Evolutionary conservation across 352 stramenopile species (phyloP).

Genomic region (Globisporangium solare): DNA sequence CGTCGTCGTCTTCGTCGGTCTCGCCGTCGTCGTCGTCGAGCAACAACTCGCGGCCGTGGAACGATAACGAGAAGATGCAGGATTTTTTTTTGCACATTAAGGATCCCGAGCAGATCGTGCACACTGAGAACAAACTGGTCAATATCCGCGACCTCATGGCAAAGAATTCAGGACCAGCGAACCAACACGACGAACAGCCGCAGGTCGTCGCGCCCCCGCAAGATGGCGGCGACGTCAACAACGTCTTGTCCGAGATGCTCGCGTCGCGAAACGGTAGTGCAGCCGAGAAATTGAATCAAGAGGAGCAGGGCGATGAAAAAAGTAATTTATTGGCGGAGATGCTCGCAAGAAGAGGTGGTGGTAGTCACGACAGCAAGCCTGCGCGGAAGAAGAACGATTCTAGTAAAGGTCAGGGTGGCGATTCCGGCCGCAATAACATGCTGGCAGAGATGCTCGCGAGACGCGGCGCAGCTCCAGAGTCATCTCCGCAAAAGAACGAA

Average conservation of each 20-base stretch:
- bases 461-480: slow-evolving; percentile 17
- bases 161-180: slow-evolving; percentile 15
- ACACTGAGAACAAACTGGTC: slow-evolving; percentile 46
- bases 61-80: slow-evolving; percentile 48
- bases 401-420: neutral
- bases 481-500: slow-evolving; percentile 9
- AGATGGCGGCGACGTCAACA: slow-evolving; percentile 11
- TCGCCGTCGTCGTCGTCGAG: slow-evolving; percentile 7
- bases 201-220: neutral
- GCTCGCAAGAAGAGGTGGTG: slow-evolving; percentile 12
- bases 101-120: slow-evolving; percentile 23
- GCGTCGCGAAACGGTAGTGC: slow-evolving; percentile 4
- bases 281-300: slow-evolving; percentile 13
- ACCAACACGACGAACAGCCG: slow-evolving; percentile 10
- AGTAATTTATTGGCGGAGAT: slow-evolving; percentile 15
- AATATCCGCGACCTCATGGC: slow-evolving; percentile 50
- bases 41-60: slow-evolving; percentile 20
- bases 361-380: neutral
- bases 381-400: neutral
- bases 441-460: slow-evolving; percentile 29
- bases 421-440: slow-evolving; percentile 12
- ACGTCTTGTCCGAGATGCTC: slow-evolving; percentile 18
- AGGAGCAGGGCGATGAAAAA: slow-evolving; percentile 1
- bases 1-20: slow-evolving; percentile 18
- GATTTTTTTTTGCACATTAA: slow-evolving; percentile 55